phyloP scores from a whole-genome alignment of 1,139 yeast species.

The Sugiyamaella castrensis region DNA sequence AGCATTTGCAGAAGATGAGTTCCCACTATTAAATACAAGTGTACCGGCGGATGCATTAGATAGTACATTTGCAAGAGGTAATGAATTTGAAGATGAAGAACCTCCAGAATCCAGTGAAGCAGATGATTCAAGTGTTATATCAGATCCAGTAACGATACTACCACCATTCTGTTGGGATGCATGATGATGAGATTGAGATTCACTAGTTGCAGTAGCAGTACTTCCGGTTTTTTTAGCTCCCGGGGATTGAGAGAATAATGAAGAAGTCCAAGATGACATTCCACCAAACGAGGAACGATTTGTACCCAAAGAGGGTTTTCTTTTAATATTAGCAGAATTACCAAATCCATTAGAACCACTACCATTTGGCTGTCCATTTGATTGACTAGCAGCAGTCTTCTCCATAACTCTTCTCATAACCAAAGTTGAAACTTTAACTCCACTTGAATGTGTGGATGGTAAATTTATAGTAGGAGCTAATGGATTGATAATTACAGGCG shows the following conservation, averaged over 20 bases:
- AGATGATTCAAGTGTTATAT: constrained; percentile 7
- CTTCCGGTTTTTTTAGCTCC: constrained; percentile 1
- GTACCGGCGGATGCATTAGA: constrained; percentile 2
- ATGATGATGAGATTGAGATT: neutral
- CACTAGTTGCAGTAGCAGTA: constrained; percentile 7
- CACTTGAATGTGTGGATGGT: constrained; percentile 32
- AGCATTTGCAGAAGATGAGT: neutral
- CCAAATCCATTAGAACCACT: neutral
- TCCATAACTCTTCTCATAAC: constrained; percentile 3
- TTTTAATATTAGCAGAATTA: neutral
- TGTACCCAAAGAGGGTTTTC: constrained; percentile 3
- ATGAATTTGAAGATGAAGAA: constrained; percentile 3
- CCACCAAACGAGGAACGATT: constrained; percentile 13
- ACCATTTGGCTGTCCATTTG: neutral
- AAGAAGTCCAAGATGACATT: constrained; percentile 9
- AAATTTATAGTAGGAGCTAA: constrained; percentile 35
- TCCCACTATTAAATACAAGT: neutral
- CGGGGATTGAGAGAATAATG: constrained; percentile 7
- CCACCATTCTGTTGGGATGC: neutral
- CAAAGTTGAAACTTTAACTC: constrained; percentile 26
- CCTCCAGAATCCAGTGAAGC: constrained; percentile 5
- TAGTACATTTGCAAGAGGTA: constrained; percentile 3
- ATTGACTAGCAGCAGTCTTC: neutral
- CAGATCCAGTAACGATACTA: neutral
- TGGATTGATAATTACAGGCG: constrained; percentile 37